Evolutionary conservation across 2,329 filamentous ascomycete genomes (phyloP).

Genomic region (Pseudogymnoascus sp.): DNA sequence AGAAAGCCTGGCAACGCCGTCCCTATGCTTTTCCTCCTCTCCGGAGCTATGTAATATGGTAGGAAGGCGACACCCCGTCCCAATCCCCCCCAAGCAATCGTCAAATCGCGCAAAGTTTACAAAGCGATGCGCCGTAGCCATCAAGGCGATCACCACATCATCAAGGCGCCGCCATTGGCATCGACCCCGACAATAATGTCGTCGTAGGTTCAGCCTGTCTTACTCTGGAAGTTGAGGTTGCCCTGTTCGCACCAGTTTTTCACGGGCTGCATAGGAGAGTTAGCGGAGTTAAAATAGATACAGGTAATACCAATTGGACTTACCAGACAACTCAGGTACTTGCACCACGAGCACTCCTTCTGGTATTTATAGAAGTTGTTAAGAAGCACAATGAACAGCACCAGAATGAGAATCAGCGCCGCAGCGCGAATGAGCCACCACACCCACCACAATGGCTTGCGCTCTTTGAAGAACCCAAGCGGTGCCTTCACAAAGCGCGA

Average conservation of each 20-base stretch:
- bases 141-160: too few species aligned
- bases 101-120: background rate
- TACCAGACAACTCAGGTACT: constrained; percentile 87
- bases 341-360: constrained; percentile 81
- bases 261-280: constrained; percentile 40
- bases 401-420: constrained; percentile 68
- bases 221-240: background rate
- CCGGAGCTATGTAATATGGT: background rate
- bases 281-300: constrained; percentile 16
- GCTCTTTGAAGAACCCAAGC: constrained; percentile 77
- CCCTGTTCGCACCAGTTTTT: constrained; percentile 54
- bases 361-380: constrained; percentile 83
- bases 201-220: background rate
- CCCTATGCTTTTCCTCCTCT: background rate
- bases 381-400: constrained; percentile 78
- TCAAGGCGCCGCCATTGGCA: background rate
- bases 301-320: constrained; percentile 20
- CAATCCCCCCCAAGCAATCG: background rate
- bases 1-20: background rate
- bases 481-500: constrained; percentile 50
- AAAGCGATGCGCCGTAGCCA: background rate
- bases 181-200: background rate
- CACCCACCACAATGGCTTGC: constrained; percentile 91
- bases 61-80: background rate
- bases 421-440: constrained; percentile 88